phyloP scores from a whole-genome alignment of 805 yeast species.

The Saccharomycodes ludwigii region DNA sequence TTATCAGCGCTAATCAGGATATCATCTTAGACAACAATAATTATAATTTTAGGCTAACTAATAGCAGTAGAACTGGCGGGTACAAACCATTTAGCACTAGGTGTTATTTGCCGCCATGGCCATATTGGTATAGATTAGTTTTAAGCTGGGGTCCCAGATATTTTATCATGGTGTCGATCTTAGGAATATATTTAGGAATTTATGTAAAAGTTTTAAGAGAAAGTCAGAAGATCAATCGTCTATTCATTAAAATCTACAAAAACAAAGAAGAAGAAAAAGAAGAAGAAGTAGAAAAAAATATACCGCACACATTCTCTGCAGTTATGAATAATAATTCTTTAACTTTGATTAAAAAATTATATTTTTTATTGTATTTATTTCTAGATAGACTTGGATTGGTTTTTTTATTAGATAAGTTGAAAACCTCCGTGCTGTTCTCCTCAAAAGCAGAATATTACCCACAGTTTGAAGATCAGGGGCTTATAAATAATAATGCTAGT shows the following conservation, averaged over 20 bases:
- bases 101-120: constrained; percentile 68
- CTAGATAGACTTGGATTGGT: no score
- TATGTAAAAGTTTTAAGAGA: constrained; percentile 62
- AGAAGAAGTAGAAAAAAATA: constrained; percentile 2
- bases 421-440: no score
- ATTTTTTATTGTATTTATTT: no score
- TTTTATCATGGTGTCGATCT: constrained; percentile 46
- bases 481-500: no score
- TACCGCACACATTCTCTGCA: no score
- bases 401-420: no score
- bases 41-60: constrained; percentile 7
- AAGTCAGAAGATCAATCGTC: constrained; percentile 36
- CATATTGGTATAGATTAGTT: constrained; percentile 61
- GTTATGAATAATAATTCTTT: no score
- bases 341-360: no score
- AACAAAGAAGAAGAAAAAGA: constrained; percentile 4
- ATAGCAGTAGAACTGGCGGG: constrained; percentile 28
- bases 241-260: constrained; percentile 18
- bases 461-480: no score
- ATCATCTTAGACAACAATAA: constrained; percentile 17
- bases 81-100: constrained; percentile 56
- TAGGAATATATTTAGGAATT: constrained; percentile 54
- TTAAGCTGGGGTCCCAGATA: constrained; percentile 79
- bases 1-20: constrained; percentile 11
- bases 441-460: no score